Evolutionary conservation across 176 grass and related monocot species (phyloP).

Genomic region (Areca catechu): DNA sequence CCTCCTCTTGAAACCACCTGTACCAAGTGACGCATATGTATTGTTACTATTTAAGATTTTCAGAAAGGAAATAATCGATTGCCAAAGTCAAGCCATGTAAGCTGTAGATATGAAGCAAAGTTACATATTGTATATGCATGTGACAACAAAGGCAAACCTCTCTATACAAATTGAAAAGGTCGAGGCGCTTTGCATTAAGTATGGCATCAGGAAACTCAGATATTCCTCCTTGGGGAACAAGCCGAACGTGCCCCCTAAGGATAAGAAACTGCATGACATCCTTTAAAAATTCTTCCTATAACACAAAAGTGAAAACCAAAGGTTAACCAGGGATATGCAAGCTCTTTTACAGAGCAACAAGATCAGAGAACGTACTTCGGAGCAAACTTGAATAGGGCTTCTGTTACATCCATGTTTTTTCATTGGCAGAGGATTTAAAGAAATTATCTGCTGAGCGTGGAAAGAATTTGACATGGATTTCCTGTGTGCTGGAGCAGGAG

Average conservation of each 20-base stretch:
- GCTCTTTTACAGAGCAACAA: too few species aligned
- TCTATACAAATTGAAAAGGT: conserved; percentile 79
- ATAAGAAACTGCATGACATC: conserved; percentile 69
- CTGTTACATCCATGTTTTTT: conserved; percentile 61
- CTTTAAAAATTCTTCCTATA: conserved; percentile 66
- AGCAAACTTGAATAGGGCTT: conserved; percentile 33
- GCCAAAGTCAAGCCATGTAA: too few species aligned
- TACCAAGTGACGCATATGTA: not conserved
- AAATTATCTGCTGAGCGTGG: conserved; percentile 7
- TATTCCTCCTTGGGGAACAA: conserved; percentile 59
- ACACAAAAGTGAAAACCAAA: conserved; percentile 1
- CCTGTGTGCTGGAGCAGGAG: conserved; percentile 20
- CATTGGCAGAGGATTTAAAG: conserved; percentile 59
- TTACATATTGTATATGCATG: too few species aligned
- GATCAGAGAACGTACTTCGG: conserved; percentile 33
- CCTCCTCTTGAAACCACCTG: conserved; percentile 78
- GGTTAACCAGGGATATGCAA: not conserved
- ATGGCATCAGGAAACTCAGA: conserved; percentile 64
- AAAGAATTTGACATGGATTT: conserved; percentile 27
- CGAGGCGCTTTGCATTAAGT: conserved; percentile 66
- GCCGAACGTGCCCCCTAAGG: conserved; percentile 41
- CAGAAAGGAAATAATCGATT: not conserved
- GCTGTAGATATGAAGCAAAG: too few species aligned
- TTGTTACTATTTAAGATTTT: not conserved
- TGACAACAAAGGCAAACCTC: conserved; percentile 27